phyloP scores from a whole-genome alignment of 129 eudicot genomes.

The Scalesia atractyloides region DNA sequence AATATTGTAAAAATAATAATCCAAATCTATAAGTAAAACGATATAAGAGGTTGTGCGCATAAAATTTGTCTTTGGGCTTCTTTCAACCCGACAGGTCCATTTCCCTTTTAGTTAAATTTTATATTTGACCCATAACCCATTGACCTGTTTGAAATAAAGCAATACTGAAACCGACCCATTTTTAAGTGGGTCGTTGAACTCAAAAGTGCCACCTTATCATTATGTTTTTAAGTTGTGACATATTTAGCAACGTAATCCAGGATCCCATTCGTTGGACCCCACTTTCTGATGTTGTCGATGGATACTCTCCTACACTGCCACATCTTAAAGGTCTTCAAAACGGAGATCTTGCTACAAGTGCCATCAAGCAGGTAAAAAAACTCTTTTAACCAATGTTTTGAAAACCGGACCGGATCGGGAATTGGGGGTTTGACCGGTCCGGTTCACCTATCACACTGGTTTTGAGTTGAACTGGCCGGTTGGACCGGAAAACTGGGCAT shows the following conservation, averaged over 20 bases:
- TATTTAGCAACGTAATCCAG: constrained; percentile 42
- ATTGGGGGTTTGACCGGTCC: no score
- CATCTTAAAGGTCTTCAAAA: constrained; percentile 99
- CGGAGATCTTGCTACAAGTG: constrained; percentile 99
- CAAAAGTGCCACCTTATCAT: neutral
- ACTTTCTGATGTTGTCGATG: constrained; percentile 97
- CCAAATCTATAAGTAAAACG: neutral
- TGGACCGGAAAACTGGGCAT: no score
- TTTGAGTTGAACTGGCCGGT: no score
- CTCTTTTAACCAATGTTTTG: no score
- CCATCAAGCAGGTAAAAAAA: constrained; percentile 82
- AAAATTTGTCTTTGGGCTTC: neutral
- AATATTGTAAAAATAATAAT: neutral
- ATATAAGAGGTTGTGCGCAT: neutral
- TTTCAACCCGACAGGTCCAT: neutral
- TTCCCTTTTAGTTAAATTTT: neutral
- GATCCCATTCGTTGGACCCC: constrained; percentile 99
- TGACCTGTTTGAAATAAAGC: neutral
- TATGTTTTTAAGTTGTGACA: constrained; percentile 29
- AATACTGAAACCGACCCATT: neutral
- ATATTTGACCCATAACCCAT: neutral
- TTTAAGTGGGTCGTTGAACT: neutral
- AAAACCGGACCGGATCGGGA: neutral
- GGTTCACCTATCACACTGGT: no score
- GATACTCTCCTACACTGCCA: constrained; percentile 97